Evolutionary conservation across 1,284 basidiomycete species (phyloP).

Genomic region (Malassezia yamatoensis): DNA sequence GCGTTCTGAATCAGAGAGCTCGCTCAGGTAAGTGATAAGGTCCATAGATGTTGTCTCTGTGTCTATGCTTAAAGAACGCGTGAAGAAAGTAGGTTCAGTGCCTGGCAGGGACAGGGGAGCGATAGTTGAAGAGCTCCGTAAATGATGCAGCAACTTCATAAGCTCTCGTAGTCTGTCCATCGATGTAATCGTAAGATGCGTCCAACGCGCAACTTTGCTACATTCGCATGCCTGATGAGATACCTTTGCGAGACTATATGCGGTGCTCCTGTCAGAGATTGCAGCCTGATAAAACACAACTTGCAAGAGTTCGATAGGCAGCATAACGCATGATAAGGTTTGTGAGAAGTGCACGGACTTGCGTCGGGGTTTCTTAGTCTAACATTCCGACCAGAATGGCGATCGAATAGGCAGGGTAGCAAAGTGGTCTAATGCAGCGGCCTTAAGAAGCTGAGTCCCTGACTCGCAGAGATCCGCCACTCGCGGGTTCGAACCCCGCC

Average conservation of each 20-base stretch:
- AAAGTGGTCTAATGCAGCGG: conserved; percentile 24
- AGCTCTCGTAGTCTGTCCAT: conserved; percentile 5
- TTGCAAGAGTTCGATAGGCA: conserved; percentile 9
- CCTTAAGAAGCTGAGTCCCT: conserved; percentile 15
- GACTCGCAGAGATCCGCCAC: conserved; percentile 15
- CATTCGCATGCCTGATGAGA: conserved; percentile 23
- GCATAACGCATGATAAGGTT: conserved; percentile 1
- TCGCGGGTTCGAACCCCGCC: conserved; percentile 23
- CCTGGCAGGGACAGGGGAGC: neutral
- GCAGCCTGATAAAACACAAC: neutral
- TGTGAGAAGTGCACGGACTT: neutral
- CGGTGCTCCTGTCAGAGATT: conserved; percentile 13
- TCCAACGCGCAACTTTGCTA: conserved; percentile 25
- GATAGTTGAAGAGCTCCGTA: neutral
- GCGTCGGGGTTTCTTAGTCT: neutral
- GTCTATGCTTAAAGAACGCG: conserved; percentile 24
- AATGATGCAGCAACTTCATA: conserved; percentile 4
- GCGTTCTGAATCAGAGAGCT: neutral
- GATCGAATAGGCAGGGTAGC: conserved; percentile 21
- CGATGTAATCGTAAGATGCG: conserved; percentile 17
- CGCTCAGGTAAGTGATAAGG: conserved; percentile 3
- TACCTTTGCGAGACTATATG: conserved; percentile 25
- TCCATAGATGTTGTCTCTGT: conserved; percentile 1
- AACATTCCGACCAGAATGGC: neutral
- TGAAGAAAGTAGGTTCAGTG: neutral